Percentiles rank a stretch among this genome's conserved stretches.
phyloP scores from a whole-genome alignment of 1,284 basidiomycete species.

The Irpex sp. region DNA sequence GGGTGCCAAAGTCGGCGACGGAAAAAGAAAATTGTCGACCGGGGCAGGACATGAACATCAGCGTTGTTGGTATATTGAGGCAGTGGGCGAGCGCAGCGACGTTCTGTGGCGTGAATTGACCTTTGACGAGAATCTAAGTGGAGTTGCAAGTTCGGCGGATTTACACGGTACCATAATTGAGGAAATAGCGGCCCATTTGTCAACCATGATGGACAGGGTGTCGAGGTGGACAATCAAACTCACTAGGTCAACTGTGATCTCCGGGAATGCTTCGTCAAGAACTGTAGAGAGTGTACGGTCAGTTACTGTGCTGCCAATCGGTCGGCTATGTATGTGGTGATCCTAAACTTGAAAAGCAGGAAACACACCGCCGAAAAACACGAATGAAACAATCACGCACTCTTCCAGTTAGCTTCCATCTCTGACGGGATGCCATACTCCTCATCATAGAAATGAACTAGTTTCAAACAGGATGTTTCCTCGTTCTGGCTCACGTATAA shows the following conservation, averaged over 20 bases:
- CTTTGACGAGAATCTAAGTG: constrained; percentile 45
- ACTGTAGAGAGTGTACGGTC: constrained; percentile 8
- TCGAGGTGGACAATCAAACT: constrained; percentile 2
- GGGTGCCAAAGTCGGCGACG: constrained; percentile 44
- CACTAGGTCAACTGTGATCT: constrained; percentile 26
- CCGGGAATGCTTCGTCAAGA: constrained; percentile 27
- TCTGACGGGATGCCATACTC: constrained; percentile 52
- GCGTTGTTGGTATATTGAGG: constrained; percentile 40
- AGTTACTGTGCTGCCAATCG: not conserved
- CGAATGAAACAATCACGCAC: constrained; percentile 29
- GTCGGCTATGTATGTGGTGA: not conserved
- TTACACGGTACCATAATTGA: not conserved
- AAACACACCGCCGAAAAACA: constrained; percentile 1
- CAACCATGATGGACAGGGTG: not conserved
- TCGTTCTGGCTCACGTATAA: constrained; percentile 65
- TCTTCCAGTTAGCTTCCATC: constrained; percentile 60
- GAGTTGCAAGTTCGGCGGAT: not conserved
- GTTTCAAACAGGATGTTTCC: constrained; percentile 61
- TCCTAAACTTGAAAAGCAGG: not conserved
- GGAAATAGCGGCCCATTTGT: not conserved
- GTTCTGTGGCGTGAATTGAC: constrained; percentile 39
- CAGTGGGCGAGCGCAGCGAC: constrained; percentile 43
- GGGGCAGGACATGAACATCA: constrained; percentile 56
- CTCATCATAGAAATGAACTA: constrained; percentile 58
- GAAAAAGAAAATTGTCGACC: constrained; percentile 37